Evolutionary conservation across 2,329 filamentous ascomycete genomes (phyloP), one percentile per base, ranked within the genome.

Genomic region (Nothophoma quercina): DNA sequence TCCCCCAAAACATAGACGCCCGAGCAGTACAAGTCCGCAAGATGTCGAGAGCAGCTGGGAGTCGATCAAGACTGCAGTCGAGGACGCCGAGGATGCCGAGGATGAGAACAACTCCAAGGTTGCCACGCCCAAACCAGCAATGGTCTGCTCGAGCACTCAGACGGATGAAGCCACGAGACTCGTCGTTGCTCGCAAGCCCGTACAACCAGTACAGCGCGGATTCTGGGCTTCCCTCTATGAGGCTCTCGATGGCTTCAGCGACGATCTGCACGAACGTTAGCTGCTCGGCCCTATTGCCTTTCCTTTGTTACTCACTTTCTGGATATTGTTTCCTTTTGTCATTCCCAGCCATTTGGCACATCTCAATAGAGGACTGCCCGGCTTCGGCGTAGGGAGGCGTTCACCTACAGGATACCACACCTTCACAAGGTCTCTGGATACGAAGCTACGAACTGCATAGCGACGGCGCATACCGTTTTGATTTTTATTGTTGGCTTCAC

Each of bases 221-320:
- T 65, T 68, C 39, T 68, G 65, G 65, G 34, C 50, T 12, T 58
- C 61, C 0, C 42, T 68, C 34, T 60, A 55, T 5, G 59, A 64
- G 15, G 64, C 65, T 0, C 35, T 68, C 13, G 65, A 68, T 30
- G 43, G 48, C 2, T 55, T 66, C 48, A 58, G 63, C 8, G 48
- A 50, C 4, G 40, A 55, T 26, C 29, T 55, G 26, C 50, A 53
- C 13, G 50, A 53, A 33, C 50, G 36, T 15, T 53, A 33, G 48
- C 33, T 13, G 21, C 19, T 38, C 6, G 9, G n/a, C n/a, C n/a
- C n/a, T 22, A 6, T 19, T 34, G 10, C 19, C 16, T 15, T 12
- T n/a, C 13, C 2, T 10, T 16, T 33, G 8, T 36, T 16, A 5
- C 7, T 12, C 5, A 1, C 22, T 30, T 47, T 16, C 16, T 32